A percentile compares a stretch with the other conserved stretches of the same genome.
These are phyloP conservation scores for Cercospora brassicicola DNA, from an alignment of 2,329 filamentous ascomycete species.

Conservation along the genomic window DNA sequence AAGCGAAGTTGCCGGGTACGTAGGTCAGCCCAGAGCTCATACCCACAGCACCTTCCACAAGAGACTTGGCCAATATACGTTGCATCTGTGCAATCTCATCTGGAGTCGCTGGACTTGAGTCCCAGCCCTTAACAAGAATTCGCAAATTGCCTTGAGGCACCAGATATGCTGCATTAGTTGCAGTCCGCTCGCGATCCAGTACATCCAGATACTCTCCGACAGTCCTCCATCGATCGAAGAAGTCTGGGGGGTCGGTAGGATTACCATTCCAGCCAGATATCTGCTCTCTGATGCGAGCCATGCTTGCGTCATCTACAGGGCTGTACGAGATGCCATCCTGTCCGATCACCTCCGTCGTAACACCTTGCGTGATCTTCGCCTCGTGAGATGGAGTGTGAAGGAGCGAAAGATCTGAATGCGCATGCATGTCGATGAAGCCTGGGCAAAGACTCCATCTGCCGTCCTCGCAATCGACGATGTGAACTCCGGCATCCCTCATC, in stretches of 20 bases:
- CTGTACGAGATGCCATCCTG: constrained; percentile 36
- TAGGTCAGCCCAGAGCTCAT: constrained; percentile 35
- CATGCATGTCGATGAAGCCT: constrained; percentile 38
- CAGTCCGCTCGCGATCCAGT: constrained; percentile 29
- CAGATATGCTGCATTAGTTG: constrained; percentile 34
- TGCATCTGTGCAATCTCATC: constrained; percentile 32
- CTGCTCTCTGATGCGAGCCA: constrained; percentile 32
- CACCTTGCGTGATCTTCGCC: constrained; percentile 36
- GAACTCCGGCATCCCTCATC: not conserved
- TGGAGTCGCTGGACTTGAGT: constrained; percentile 23
- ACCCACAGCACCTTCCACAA: constrained; percentile 33
- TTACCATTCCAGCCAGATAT: constrained; percentile 37
- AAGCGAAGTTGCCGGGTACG: constrained; percentile 34
- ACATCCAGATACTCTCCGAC: constrained; percentile 33
- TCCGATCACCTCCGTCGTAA: constrained; percentile 35
- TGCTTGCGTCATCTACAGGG: constrained; percentile 29
- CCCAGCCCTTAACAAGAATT: constrained; percentile 33
- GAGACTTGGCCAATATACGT: constrained; percentile 20
- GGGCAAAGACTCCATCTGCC: constrained; percentile 33
- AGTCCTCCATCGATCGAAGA: constrained; percentile 33
- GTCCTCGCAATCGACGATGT: constrained; percentile 31
- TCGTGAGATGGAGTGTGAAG: constrained; percentile 32
- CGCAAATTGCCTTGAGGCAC: constrained; percentile 37
- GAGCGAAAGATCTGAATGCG: constrained; percentile 35
- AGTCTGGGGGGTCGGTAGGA: constrained; percentile 27